Percentiles rank a stretch among this genome's conserved stretches.
phyloP scores from a whole-genome alignment of 2,329 filamentous ascomycete genomes.

The Penicillium sclerotiorum region DNA sequence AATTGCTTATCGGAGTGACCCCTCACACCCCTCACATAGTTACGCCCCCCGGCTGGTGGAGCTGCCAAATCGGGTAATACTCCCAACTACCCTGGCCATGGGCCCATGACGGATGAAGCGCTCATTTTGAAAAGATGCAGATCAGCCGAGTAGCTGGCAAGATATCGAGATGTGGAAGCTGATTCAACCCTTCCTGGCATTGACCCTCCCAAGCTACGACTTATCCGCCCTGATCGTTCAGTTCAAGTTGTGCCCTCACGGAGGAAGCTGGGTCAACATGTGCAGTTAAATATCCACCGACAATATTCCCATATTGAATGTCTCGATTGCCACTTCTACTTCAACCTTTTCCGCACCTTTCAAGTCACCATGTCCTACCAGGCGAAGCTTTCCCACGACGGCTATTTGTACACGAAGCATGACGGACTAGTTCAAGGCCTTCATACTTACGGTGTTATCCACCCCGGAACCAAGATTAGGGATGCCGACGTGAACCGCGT shows the following conservation, averaged over 20 bases:
- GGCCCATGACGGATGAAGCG: neutral
- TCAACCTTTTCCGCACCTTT: neutral
- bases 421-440: conserved; percentile 2
- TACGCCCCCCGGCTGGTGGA: too few species aligned
- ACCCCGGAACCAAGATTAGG: conserved; percentile 1
- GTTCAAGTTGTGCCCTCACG: neutral
- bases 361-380: neutral
- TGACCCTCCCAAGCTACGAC: neutral
- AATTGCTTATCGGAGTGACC: too few species aligned
- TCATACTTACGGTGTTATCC: conserved; percentile 1
- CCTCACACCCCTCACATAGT: too few species aligned
- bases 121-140: neutral
- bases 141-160: neutral
- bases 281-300: neutral
- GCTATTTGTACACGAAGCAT: conserved; percentile 4
- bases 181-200: neutral
- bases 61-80: too few species aligned
- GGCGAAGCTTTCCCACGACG: conserved; percentile 3
- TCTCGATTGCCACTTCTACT: neutral
- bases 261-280: neutral
- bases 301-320: too few species aligned
- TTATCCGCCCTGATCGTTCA: neutral
- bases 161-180: neutral
- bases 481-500: too few species aligned
- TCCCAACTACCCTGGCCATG: too few species aligned